These are phyloP conservation scores for Kodamaea ohmeri DNA, from an alignment of 1,139 yeast genomes.

Conservation along the genomic window DNA sequence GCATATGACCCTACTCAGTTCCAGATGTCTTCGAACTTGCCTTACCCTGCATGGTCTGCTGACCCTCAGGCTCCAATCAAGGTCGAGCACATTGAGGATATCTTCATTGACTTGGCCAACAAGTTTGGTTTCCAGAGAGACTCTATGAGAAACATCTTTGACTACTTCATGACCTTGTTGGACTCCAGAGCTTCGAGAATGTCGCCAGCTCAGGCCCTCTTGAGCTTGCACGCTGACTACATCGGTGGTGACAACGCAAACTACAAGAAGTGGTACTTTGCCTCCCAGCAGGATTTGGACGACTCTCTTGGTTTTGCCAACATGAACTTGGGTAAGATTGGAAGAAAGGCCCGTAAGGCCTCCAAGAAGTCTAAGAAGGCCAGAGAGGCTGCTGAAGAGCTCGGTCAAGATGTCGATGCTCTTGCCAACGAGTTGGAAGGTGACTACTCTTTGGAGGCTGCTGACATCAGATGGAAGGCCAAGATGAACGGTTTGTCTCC, in stretches of 20 bases:
- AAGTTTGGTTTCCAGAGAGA: conserved; percentile 98
- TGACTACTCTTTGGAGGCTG: conserved; percentile 63
- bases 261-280: conserved; percentile 30
- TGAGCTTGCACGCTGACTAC: conserved; percentile 93
- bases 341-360: conserved; percentile 51
- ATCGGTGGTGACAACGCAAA: conserved; percentile 40
- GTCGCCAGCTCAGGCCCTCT: conserved; percentile 93
- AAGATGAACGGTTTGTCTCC: conserved; percentile 47
- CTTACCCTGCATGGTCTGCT: conserved; percentile 95
- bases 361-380: conserved; percentile 63
- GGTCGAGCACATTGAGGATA: conserved; percentile 87
- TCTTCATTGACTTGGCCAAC: conserved; percentile 83
- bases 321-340: conserved; percentile 74
- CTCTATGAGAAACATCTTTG: conserved; percentile 95
- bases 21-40: conserved; percentile 61
- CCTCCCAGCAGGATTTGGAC: conserved; percentile 31
- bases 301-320: conserved; percentile 41
- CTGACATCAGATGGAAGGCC: conserved; percentile 51
- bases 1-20: conserved; percentile 66
- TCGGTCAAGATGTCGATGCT: conserved; percentile 47
- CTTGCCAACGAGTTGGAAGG: conserved; percentile 82
- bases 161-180: conserved; percentile 87
- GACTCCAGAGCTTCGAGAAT: conserved; percentile 96
- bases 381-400: conserved; percentile 52
- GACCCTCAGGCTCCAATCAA: conserved; percentile 77